A percentile compares a stretch with the other conserved stretches of the same genome.
These are phyloP conservation scores for Populus deltoides DNA, from an alignment of 345 rosid genomes.

Conservation along the genomic window DNA sequence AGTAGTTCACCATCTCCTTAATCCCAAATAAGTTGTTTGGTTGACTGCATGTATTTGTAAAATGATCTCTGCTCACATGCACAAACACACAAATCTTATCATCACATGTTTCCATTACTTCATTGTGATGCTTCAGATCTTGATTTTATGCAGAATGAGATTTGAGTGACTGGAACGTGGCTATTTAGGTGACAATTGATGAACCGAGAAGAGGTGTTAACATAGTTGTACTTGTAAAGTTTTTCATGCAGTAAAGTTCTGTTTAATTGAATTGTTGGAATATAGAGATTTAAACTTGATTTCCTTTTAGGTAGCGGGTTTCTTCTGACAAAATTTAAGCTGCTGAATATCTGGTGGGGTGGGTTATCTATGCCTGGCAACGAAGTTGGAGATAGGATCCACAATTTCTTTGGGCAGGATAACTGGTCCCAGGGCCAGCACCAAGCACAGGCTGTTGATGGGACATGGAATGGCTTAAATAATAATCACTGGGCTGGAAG, in stretches of 20 bases:
- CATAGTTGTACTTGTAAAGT: background rate
- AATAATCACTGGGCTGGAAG: conserved; percentile 54
- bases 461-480: conserved; percentile 56
- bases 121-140: conserved; percentile 5
- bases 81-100: background rate
- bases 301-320: conserved; percentile 27
- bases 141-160: conserved; percentile 19
- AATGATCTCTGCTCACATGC: background rate
- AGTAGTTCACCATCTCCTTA: background rate
- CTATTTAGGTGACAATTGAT: conserved; percentile 27
- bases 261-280: conserved; percentile 3
- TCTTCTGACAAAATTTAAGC: conserved; percentile 28
- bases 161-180: conserved; percentile 20
- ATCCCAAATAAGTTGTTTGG: background rate
- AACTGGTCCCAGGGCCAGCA: conserved; percentile 63
- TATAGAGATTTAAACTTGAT: conserved; percentile 12
- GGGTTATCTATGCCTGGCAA: conserved; percentile 91
- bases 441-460: conserved; percentile 56
- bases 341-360: conserved; percentile 28
- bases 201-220: conserved; percentile 27
- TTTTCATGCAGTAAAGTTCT: background rate
- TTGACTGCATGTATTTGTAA: background rate
- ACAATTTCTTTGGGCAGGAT: conserved; percentile 80
- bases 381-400: conserved; percentile 89
- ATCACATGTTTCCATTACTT: background rate